phyloP scores from a whole-genome alignment of 306 rosid genomes.

The Pyrus betulifolia region DNA sequence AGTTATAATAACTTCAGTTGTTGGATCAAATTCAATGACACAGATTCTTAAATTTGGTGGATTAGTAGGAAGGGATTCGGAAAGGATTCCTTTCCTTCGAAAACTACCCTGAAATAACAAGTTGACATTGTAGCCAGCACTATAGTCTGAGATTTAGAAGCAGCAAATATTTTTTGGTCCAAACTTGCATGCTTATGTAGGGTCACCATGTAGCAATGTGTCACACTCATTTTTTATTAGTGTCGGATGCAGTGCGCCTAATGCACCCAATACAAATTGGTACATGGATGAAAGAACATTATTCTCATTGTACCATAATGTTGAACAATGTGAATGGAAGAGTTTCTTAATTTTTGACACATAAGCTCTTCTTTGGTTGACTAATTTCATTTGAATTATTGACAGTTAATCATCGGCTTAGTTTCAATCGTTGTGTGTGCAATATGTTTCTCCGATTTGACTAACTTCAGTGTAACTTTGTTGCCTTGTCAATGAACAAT shows the following conservation, averaged over 20 bases:
- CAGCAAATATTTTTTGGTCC: not conserved
- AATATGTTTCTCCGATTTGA: not conserved
- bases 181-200: not conserved
- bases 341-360: not conserved
- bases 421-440: not conserved
- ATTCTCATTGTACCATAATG: not conserved
- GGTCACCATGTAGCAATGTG: not conserved
- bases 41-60: no score
- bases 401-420: not conserved
- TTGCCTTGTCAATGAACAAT: conserved; percentile 2
- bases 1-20: no score
- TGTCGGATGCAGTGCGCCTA: not conserved
- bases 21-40: no score
- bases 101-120: not conserved
- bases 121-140: not conserved
- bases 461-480: not conserved
- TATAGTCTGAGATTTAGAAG: not conserved
- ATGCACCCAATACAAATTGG: not conserved
- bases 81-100: no score
- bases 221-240: not conserved
- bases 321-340: not conserved
- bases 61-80: no score
- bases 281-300: not conserved
- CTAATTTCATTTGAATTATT: not conserved
- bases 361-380: not conserved